Base-by-base conservation (phyloP, 176 grass and related monocot genomes). In the Microstegium vimineum region DNA sequence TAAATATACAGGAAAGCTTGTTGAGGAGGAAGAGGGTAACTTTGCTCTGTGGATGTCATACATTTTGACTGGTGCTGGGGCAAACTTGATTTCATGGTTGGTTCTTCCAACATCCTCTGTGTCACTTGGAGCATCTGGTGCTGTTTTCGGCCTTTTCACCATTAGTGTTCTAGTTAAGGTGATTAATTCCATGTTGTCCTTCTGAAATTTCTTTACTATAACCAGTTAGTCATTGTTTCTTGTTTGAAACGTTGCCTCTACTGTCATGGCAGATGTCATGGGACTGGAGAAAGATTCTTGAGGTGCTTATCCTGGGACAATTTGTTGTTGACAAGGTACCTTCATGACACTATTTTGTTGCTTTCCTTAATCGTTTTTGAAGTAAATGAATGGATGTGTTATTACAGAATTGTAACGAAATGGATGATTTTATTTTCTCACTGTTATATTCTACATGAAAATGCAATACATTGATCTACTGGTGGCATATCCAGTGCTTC, bases 261-360 rank as follows among this genome's bases (percentile, higher is more conserved):
- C 62, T 89, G 18, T 87, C 64, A 37, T 77, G 70, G 62, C 85
- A 99, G 96, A 95, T 99, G 93, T 99, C 93, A 54, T 99, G 91
- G 93, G 96, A 99, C 77, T 99, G 96, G 96, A 95, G 96, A 90
- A 99, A 99, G 91, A 99, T 99, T 81, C 83, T 99, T 65, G 96
- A 99, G 76, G 96, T 99, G 64, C 67, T 99, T 84, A 91, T 99
- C 66, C 90, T 99, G 3, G 93, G 96, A 47, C 96, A 99, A 65
- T 99, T 99, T 89, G 96, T 99, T 85, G 80, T 99, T 87, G 96
- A 95, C 45, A 99, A 92, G 93, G 96, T 93, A 87, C 28, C 32
- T 83, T 25, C 57, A 66, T 6, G 38, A 18, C 35, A 81, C 22
- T 61, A 13, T 71, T 68, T 85, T 72, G 11, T 64, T 82, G 17